These are phyloP conservation scores for Ascochyta lentis DNA, from an alignment of 2,329 filamentous ascomycete species.

Conservation along the genomic window DNA sequence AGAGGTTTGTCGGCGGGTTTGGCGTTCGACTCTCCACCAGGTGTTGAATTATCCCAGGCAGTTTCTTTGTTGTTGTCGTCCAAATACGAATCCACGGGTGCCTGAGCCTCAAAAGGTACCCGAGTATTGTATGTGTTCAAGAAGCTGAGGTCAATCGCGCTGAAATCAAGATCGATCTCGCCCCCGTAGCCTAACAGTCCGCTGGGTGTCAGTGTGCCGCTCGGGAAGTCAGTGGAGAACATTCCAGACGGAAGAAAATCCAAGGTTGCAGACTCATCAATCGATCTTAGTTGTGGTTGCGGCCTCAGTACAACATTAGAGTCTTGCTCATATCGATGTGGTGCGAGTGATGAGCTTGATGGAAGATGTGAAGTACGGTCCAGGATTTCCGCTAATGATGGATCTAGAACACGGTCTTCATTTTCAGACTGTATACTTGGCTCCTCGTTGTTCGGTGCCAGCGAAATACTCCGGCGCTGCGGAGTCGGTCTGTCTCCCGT, in stretches of 20 bases:
- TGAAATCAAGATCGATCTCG: slow-evolving; percentile 50
- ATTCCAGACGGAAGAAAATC: slow-evolving; percentile 1
- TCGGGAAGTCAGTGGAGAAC: neutral
- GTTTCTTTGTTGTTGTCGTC: neutral
- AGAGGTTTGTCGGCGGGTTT: neutral
- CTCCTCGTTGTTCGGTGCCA: neutral
- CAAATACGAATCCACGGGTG: neutral
- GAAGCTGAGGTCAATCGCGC: slow-evolving; percentile 49
- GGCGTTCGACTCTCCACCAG: neutral
- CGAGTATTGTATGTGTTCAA: slow-evolving; percentile 51
- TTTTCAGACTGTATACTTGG: neutral
- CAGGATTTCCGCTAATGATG: neutral
- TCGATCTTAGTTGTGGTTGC: neutral
- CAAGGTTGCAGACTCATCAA: neutral
- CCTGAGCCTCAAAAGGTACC: slow-evolving; percentile 44
- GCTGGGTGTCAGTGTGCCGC: slow-evolving; percentile 47
- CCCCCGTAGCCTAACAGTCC: slow-evolving; percentile 51
- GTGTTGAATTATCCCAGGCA: neutral
- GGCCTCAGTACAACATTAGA: neutral
- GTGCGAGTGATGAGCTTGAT: neutral
- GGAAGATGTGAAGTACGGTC: neutral
- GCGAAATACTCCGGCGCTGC: neutral
- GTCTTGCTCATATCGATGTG: neutral
- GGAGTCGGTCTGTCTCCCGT: neutral
- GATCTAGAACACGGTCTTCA: neutral